Evolutionary conservation across 768 basidiomycete species (phyloP), one percentile per base, ranked within the genome.

Genomic region (Mycena vitilis): DNA sequence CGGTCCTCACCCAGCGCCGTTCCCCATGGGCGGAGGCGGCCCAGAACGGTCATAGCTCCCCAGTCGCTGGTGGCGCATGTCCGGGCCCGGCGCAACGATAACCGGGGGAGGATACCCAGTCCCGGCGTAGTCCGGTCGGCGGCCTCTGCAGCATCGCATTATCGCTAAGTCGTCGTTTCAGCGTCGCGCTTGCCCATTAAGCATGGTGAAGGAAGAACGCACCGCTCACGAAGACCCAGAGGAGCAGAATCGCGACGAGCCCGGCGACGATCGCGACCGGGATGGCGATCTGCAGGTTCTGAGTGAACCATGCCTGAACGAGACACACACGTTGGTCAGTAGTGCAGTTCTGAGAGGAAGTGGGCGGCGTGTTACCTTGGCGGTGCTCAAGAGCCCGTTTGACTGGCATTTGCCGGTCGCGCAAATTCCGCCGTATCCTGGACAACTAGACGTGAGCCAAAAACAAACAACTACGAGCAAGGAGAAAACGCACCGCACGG

Each of bases 251-350:
- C 16, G 85, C 81, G 59, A 94, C 70, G 60, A 95, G 75, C 18
- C 86, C 91, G 34, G 82, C 91, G 44, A 91, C 90, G 63, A 95
- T 80, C 20, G 93, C 91, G 62, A 95, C 87, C 22, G 94, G 92
- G 72, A 95, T 91, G 30, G 92, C 82, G 67, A 94, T 92, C 76
- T 91, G 89, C 13, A 93, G 85, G 80, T 95, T 95, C 69, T 89
- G 86, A 8, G 77, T 80, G 77, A 91, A 93, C 92, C 91, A 93
- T 6, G 92, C 84, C 90, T 91, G 71, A 57, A 54, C 52, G 64
- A 54, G 20, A 63, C 30, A 30, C 30, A 30, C 30, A 30, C 30
- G 30, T 30, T 30, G 52, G 45, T 40, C 40, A 40, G 40, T 3
- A 40, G 44, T 20, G 49, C 48, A 30, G 30, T n/a, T 42, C 40